Conservation (phyloP, 2,329 filamentous ascomycete species). For the Colletotrichum endophyticum region DNA sequence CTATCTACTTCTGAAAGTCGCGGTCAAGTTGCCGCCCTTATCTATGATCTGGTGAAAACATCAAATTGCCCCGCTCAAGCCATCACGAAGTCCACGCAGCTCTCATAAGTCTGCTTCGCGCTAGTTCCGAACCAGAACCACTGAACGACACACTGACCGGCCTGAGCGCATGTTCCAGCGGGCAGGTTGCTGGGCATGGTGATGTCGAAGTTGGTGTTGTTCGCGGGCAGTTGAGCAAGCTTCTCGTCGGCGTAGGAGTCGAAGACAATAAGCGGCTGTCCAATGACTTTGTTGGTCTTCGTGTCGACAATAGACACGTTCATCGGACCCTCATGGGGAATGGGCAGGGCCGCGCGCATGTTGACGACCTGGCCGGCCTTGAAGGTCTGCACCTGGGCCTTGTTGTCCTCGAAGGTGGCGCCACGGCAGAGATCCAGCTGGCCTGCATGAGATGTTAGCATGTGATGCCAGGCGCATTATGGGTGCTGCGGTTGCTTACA, state of each 20-base stretch:
- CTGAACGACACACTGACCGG: slow-evolving; percentile 43
- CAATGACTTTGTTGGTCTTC: slow-evolving; percentile 55
- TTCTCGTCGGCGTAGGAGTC: slow-evolving; percentile 57
- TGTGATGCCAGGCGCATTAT: background rate
- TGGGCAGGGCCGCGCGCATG: slow-evolving; percentile 44
- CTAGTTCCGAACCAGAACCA: slow-evolving; percentile 49
- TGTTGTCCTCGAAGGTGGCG: slow-evolving; percentile 50
- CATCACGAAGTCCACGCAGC: slow-evolving; percentile 39
- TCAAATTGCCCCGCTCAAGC: background rate
- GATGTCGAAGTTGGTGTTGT: slow-evolving; percentile 51
- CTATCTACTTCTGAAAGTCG: background rate
- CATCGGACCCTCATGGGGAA: slow-evolving; percentile 49
- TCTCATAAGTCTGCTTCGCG: slow-evolving; percentile 43
- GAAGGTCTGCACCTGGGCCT: slow-evolving; percentile 45
- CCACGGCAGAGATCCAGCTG: slow-evolving; percentile 51
- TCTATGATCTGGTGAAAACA: background rate
- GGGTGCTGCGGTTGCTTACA: slow-evolving; percentile 26
- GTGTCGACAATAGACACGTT: slow-evolving; percentile 66
- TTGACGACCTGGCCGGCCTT: slow-evolving; percentile 45
- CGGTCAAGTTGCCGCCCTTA: background rate
- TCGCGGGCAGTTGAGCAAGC: slow-evolving; percentile 36
- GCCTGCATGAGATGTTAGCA: slow-evolving; percentile 3
- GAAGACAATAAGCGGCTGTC: slow-evolving; percentile 57
- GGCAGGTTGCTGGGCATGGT: slow-evolving; percentile 33
- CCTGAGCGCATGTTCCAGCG: slow-evolving; percentile 31